phyloP scores from a whole-genome alignment of 805 yeast species.

The Tetrapisispora taiwanensis region DNA sequence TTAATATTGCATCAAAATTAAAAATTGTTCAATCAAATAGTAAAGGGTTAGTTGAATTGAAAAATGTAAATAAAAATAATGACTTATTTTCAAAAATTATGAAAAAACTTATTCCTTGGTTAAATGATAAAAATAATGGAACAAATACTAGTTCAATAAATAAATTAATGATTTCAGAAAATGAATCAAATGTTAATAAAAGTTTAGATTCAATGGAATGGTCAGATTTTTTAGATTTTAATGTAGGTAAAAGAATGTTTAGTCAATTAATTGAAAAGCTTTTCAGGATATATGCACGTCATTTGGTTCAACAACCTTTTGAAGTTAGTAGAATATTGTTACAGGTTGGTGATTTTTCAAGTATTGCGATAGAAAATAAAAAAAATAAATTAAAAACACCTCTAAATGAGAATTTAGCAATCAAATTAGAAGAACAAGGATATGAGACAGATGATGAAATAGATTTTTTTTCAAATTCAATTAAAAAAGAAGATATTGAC shows the following conservation, averaged over 20 bases:
- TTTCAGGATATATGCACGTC: slow-evolving; percentile 56
- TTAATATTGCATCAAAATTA: slow-evolving; percentile 32
- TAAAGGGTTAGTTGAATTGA: background rate
- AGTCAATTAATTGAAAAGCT: slow-evolving; percentile 52
- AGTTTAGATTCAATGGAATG: slow-evolving; percentile 45
- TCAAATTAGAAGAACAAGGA: slow-evolving; percentile 8
- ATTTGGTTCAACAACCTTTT: slow-evolving; percentile 74
- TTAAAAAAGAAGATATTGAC: background rate
- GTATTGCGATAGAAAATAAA: slow-evolving; percentile 4
- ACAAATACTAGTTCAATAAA: background rate
- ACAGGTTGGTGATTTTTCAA: slow-evolving; percentile 63
- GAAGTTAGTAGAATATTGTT: slow-evolving; percentile 69
- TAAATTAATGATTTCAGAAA: background rate
- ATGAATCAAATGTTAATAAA: slow-evolving; percentile 7
- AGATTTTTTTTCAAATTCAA: slow-evolving; percentile 8
- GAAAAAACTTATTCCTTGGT: background rate
- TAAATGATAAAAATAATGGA: background rate
- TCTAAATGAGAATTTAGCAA: slow-evolving; percentile 4
- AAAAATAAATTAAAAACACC: background rate
- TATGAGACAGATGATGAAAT: slow-evolving; percentile 19
- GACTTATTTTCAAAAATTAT: slow-evolving; percentile 7
- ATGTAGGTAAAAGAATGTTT: slow-evolving; percentile 46
- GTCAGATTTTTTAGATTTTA: slow-evolving; percentile 52
- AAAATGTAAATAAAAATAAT: slow-evolving; percentile 1
- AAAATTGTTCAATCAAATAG: slow-evolving; percentile 24